Evolutionary conservation across 805 yeast species (phyloP).

Genomic region (Saturnispora hagleri): DNA sequence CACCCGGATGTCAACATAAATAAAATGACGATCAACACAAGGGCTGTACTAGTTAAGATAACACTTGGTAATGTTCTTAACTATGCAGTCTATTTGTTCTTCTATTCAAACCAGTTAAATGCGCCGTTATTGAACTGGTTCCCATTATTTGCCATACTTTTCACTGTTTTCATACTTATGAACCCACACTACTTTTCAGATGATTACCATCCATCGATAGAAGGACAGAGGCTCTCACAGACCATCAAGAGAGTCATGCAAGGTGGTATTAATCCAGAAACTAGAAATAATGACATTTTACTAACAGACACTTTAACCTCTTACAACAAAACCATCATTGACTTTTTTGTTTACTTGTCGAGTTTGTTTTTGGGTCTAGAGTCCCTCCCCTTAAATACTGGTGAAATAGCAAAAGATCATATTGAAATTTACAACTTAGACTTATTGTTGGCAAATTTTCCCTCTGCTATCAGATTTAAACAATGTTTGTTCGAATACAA

Average conservation of each 20-base stretch:
- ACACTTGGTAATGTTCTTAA: slow-evolving; percentile 21
- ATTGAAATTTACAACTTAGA: slow-evolving; percentile 24
- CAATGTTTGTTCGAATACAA: slow-evolving; percentile 74
- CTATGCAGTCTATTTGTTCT: slow-evolving; percentile 24
- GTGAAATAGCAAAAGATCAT: slow-evolving; percentile 26
- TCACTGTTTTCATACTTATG: slow-evolving; percentile 29
- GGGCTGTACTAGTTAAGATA: slow-evolving; percentile 15
- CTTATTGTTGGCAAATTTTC: slow-evolving; percentile 34
- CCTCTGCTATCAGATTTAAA: slow-evolving; percentile 64
- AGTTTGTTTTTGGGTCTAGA: slow-evolving; percentile 31
- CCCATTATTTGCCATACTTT: slow-evolving; percentile 32
- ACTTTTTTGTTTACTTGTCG: slow-evolving; percentile 50
- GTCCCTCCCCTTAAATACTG: slow-evolving; percentile 24
- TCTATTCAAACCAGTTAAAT: slow-evolving; percentile 18
- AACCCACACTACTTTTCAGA: slow-evolving; percentile 23
- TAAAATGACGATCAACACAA: slow-evolving; percentile 13
- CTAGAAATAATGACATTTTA: slow-evolving; percentile 71
- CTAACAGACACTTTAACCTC: slow-evolving; percentile 81
- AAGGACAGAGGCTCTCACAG: slow-evolving; percentile 37
- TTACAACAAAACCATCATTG: slow-evolving; percentile 67
- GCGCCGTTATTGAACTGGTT: slow-evolving; percentile 25
- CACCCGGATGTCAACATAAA: slow-evolving; percentile 17
- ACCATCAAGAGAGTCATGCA: slow-evolving; percentile 43
- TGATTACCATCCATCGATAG: slow-evolving; percentile 14
- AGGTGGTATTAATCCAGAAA: slow-evolving; percentile 52